Evolutionary conservation across 371 early-diverging fungal genomes (phyloP).

Genomic region (Syncephalis plumigaleata): DNA sequence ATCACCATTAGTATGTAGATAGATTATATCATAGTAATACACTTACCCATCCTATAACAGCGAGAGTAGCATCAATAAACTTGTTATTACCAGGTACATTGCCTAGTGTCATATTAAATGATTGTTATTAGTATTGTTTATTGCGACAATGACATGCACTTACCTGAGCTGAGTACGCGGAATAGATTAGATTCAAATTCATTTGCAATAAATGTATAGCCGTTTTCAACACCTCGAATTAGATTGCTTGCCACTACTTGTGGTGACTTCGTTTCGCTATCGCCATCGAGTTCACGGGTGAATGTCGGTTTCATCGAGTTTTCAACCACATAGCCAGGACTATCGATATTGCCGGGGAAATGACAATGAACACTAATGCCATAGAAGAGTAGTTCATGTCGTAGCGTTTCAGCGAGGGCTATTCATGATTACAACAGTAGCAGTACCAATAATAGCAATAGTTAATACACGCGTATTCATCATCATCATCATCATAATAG

Average conservation of each 20-base stretch:
- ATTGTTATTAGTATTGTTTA: no score
- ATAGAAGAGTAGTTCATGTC: conserved; percentile 51
- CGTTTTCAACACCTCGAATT: conserved; percentile 16
- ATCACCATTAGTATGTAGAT: no score
- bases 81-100: no score
- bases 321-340: conserved; percentile 65
- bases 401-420: conserved; percentile 48
- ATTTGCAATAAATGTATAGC: no score
- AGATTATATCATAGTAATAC: no score
- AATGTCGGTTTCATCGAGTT: conserved; percentile 66
- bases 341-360: conserved; percentile 62
- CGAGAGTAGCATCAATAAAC: no score
- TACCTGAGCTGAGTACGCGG: no score
- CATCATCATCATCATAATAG: background rate
- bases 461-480: background rate
- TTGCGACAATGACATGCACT: no score
- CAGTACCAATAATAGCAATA: background rate
- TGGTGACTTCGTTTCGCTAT: conserved; percentile 30
- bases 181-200: no score
- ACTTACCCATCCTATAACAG: no score
- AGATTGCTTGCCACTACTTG: conserved; percentile 39
- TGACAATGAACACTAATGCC: conserved; percentile 60
- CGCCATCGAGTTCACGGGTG: conserved; percentile 69
- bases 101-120: no score
- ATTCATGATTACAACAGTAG: no score